Percentiles rank a stretch among this genome's conserved stretches.
These are phyloP conservation scores for Rhizophagus prolifer DNA, from an alignment of 192 early-diverging fungal genomes.

Conservation along the genomic window DNA sequence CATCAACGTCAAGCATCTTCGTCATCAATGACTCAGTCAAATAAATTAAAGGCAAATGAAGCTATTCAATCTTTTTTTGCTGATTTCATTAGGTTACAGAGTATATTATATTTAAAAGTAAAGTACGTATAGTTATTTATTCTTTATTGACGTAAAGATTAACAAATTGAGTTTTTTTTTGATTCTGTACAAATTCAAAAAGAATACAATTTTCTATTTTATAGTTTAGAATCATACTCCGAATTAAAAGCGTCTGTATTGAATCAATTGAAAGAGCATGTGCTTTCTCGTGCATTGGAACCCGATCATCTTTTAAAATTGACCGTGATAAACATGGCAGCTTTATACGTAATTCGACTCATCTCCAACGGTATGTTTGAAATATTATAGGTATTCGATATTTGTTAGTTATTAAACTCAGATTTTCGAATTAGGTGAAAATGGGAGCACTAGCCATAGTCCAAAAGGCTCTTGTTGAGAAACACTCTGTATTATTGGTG, in stretches of 20 bases:
- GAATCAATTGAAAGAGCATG: constrained; percentile 15
- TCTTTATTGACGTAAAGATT: neutral
- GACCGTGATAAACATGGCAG: constrained; percentile 28
- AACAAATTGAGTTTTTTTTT: neutral
- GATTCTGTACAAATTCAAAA: constrained; percentile 15
- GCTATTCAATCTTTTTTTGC: constrained; percentile 34
- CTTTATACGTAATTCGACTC: constrained; percentile 19
- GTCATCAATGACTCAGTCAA: constrained; percentile 10
- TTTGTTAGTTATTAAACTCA: neutral
- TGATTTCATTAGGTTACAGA: constrained; percentile 42
- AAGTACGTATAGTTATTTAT: constrained; percentile 31
- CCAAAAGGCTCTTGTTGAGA: constrained; percentile 26
- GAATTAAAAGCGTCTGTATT: constrained; percentile 17
- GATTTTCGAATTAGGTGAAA: constrained; percentile 9
- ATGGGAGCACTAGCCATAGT: neutral
- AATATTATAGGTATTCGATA: neutral
- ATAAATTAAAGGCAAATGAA: constrained; percentile 33
- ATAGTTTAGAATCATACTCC: constrained; percentile 25
- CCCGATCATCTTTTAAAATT: constrained; percentile 29
- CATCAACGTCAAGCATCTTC: constrained; percentile 12
- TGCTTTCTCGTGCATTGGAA: constrained; percentile 14
- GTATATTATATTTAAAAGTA: constrained; percentile 38
- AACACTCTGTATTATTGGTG: constrained; percentile 22
- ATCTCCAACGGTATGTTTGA: constrained; percentile 17
- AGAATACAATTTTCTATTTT: neutral